A percentile compares a stretch with the other conserved stretches of the same genome.
Evolutionary conservation across 208 protist genomes (phyloP).

Genomic region (Crithidia brevicula): DNA sequence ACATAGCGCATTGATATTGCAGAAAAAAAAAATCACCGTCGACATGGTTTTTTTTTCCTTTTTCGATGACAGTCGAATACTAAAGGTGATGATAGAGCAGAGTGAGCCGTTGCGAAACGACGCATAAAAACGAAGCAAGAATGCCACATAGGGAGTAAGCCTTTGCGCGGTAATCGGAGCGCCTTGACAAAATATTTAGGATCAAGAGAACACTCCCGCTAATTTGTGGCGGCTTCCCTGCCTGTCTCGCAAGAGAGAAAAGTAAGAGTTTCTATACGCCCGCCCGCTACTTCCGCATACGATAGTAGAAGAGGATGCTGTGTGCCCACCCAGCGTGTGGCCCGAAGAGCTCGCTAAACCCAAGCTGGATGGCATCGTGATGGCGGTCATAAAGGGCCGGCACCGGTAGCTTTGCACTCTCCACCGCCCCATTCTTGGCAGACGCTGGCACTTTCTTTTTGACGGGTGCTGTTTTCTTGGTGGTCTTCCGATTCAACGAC

Average conservation of each 20-base stretch:
- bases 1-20: no score
- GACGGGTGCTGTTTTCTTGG: background rate
- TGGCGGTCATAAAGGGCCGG: slow-evolving; percentile 45
- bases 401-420: slow-evolving; percentile 8
- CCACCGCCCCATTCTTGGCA: background rate
- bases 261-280: slow-evolving; percentile 22
- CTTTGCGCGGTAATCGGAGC: no score
- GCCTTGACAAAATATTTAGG: no score
- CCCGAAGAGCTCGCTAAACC: slow-evolving; percentile 67
- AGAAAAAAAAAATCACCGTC: no score
- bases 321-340: slow-evolving; percentile 76
- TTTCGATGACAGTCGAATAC: no score
- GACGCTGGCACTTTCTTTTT: background rate
- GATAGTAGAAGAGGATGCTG: slow-evolving; percentile 73
- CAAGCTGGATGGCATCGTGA: slow-evolving; percentile 78
- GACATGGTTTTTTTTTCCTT: no score
- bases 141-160: no score
- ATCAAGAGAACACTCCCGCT: no score
- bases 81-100: no score
- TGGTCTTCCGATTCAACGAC: slow-evolving; percentile 1
- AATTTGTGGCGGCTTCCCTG: no score
- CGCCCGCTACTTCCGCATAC: slow-evolving; percentile 31
- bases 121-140: no score
- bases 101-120: no score
- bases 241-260: slow-evolving; percentile 35